Base-by-base conservation (phyloP, 2,329 filamentous ascomycete species). In the Penicillium janthinellum region DNA sequence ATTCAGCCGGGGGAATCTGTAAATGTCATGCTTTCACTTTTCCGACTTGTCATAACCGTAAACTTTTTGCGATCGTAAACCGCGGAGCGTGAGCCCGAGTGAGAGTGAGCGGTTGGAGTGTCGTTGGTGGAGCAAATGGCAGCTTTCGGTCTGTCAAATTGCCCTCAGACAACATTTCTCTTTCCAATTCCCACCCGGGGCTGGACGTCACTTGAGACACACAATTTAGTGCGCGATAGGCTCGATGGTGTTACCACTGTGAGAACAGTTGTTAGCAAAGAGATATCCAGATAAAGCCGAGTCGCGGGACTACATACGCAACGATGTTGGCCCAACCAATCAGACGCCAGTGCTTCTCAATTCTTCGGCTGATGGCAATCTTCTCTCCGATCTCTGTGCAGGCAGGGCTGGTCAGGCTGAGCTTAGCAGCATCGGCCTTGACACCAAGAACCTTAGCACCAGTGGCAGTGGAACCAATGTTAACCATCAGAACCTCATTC, bases 401-500 rank as follows among this genome's bases (percentile, higher is more conserved):
- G 59, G 95, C 95, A 47, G 93, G 93, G 75, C 88, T 94, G 62
- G 93, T 98, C 70, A 99, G 83, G 61, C 91, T 89, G 67, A 99
- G 85, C 83, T 97, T 97, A 59, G 95, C 95, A 59, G 93, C 94
- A 85, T 99, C 95, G 73, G 94, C 93, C 86, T 95, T 97, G 75
- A 98, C 96, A 72, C 92, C 94, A 60, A 95, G 87, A 56, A 99
- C 92, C 87, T 98, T 99, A 68, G 95, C 95, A 79, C 95, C 95
- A 14, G 94, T 97, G 49, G 95, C 96, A 10, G 94, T 98, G 39
- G 92, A 96, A 63, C 95, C 95, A 75, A 99, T 99, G 84, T 99
- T 99, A 67, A 99, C 95, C 95, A 99, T 98, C 79, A 99, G 89
- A 73, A 98, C 92, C 79, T 99, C 95, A 81, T 96, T 97, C 88